Evolutionary conservation across 345 rosid genomes (phyloP).

Genomic region (Boechera stricta): DNA sequence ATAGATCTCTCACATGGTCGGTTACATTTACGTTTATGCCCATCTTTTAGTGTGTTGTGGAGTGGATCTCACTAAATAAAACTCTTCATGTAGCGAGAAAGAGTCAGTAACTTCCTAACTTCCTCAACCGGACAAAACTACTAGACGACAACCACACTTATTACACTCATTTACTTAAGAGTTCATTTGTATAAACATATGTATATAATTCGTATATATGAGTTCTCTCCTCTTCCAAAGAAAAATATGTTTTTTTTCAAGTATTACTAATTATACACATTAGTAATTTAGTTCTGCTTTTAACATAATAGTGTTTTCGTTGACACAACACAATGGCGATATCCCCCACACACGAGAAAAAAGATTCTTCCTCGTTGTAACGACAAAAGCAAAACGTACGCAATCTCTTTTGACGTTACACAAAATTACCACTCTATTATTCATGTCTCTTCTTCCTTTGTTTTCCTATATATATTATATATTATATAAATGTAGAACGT

Average conservation of each 20-base stretch:
- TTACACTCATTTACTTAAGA: not conserved
- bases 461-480: not conserved
- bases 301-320: conserved; percentile 12
- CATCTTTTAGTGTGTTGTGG: conserved; percentile 24
- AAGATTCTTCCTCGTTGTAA: conserved; percentile 41
- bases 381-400: conserved; percentile 43
- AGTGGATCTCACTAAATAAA: conserved; percentile 8
- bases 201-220: too few species aligned
- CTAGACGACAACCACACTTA: conserved; percentile 22
- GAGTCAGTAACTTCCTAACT: conserved; percentile 17
- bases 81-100: not conserved
- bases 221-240: not conserved
- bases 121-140: conserved; percentile 29
- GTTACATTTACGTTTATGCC: conserved; percentile 30
- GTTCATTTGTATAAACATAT: not conserved
- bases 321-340: conserved; percentile 15
- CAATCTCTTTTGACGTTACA: conserved; percentile 37
- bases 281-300: not conserved
- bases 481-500: not conserved
- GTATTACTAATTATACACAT: not conserved
- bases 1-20: conserved; percentile 34
- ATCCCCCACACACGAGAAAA: conserved; percentile 25
- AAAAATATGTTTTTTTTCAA: too few species aligned
- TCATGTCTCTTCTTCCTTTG: conserved; percentile 23
- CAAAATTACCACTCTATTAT: conserved; percentile 15